Percentiles rank a stretch among this genome's conserved stretches.
phyloP scores from a whole-genome alignment of 1,284 basidiomycete species.

The Gastroboletus turbinatus region DNA sequence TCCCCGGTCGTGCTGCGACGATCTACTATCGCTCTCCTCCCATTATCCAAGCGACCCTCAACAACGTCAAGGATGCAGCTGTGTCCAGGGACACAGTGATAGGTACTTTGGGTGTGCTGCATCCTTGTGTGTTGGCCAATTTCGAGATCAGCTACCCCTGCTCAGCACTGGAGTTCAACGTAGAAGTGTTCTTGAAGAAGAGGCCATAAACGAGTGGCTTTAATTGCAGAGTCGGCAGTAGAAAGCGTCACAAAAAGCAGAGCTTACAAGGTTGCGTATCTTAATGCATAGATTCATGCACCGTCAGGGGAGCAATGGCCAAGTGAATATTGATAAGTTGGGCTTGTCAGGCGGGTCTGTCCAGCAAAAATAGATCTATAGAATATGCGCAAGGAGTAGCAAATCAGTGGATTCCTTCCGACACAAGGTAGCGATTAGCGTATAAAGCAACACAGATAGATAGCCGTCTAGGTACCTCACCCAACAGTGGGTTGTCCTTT shows the following conservation, averaged over 20 bases:
- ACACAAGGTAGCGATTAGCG: conserved; percentile 15
- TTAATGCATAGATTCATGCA: conserved; percentile 1
- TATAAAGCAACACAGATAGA: conserved; percentile 17
- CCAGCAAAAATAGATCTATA: conserved; percentile 12
- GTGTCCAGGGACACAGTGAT: conserved; percentile 61
- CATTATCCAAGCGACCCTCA: conserved; percentile 4
- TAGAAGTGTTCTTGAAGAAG: conserved; percentile 88
- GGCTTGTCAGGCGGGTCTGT: neutral
- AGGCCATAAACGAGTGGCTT: conserved; percentile 43
- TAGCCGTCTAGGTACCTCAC: neutral
- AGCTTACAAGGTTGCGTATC: neutral
- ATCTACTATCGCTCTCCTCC: conserved; percentile 80
- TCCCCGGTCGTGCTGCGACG: conserved; percentile 91
- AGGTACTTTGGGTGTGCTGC: conserved; percentile 85
- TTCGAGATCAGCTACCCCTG: conserved; percentile 97
- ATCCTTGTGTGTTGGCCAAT: conserved; percentile 87
- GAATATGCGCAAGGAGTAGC: conserved; percentile 7
- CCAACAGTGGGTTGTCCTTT: neutral
- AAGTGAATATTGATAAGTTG: neutral
- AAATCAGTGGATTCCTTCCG: conserved; percentile 8
- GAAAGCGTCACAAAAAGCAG: neutral
- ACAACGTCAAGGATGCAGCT: conserved; percentile 27
- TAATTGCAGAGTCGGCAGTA: neutral
- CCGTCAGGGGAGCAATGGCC: neutral
- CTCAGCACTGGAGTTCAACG: conserved; percentile 90